Conservation (phyloP, 306 rosid genomes). For the Ceratonia siliqua region DNA sequence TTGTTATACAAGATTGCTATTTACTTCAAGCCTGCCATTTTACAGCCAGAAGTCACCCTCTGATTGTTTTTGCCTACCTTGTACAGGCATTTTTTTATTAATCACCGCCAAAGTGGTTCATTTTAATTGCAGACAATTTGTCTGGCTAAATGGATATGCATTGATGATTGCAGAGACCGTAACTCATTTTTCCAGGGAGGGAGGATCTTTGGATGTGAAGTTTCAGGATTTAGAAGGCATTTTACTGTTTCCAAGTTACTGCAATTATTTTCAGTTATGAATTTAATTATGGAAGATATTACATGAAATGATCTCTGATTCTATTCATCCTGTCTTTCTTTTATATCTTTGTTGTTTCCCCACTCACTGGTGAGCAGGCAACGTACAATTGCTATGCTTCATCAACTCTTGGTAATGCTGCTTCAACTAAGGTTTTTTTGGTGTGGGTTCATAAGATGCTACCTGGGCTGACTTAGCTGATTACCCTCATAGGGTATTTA, state of each 20-base stretch:
- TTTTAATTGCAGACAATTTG: conserved; percentile 53
- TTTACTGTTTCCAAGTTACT: conserved; percentile 43
- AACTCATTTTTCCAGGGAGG: conserved; percentile 61
- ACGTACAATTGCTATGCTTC: background rate
- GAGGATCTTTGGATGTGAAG: conserved; percentile 50
- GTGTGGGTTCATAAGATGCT: background rate
- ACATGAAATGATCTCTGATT: conserved; percentile 47
- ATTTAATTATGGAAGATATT: conserved; percentile 56
- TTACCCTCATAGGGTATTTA: background rate
- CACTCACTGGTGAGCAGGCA: background rate
- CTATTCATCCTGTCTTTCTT: conserved; percentile 30
- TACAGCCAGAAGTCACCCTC: conserved; percentile 42
- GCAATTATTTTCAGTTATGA: conserved; percentile 53
- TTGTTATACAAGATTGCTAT: conserved; percentile 42
- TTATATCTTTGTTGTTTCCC: conserved; percentile 1
- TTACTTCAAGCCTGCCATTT: conserved; percentile 46
- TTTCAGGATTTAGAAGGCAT: conserved; percentile 54
- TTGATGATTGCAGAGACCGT: conserved; percentile 62
- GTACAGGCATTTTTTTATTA: conserved; percentile 79
- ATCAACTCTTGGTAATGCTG: background rate
- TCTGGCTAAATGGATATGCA: conserved; percentile 57
- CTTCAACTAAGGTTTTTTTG: background rate
- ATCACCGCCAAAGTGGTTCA: conserved; percentile 65
- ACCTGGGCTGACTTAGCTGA: background rate
- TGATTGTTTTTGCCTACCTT: conserved; percentile 61